These are phyloP conservation scores for Chlorencoelia australis DNA, from an alignment of 2,329 filamentous ascomycete species.

Conservation along the genomic window DNA sequence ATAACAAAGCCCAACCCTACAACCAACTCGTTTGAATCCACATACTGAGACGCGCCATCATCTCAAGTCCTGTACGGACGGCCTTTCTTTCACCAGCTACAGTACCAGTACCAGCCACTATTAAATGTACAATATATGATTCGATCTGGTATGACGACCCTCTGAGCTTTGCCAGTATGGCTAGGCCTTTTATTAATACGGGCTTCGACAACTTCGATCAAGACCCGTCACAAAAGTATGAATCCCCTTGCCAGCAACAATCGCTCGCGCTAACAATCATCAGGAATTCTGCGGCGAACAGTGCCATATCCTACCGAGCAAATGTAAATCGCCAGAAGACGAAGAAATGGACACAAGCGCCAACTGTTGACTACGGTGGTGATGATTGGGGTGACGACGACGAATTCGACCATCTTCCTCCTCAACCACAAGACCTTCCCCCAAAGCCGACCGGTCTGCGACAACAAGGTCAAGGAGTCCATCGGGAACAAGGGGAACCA, in stretches of 20 bases:
- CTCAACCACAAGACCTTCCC: slow-evolving; percentile 25
- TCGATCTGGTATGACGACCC: slow-evolving; percentile 12
- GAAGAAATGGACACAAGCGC: slow-evolving; percentile 90
- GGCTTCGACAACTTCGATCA: slow-evolving; percentile 20
- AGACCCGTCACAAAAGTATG: slow-evolving; percentile 22
- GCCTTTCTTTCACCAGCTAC: too few species aligned
- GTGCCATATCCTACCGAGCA: slow-evolving; percentile 51
- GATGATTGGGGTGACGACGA: slow-evolving; percentile 82
- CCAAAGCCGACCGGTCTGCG: slow-evolving; percentile 33
- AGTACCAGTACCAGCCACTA: too few species aligned
- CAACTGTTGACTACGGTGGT: slow-evolving; percentile 76
- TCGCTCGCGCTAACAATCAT: too few species aligned
- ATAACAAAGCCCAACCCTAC: slow-evolving; percentile 10
- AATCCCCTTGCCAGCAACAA: too few species aligned
- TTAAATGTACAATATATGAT: slow-evolving; percentile 14
- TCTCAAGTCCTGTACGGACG: too few species aligned
- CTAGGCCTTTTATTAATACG: slow-evolving; percentile 23
- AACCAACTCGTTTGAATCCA: too few species aligned
- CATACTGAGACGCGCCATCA: too few species aligned
- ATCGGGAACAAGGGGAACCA: slow-evolving; percentile 9
- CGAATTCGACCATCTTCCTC: slow-evolving; percentile 42
- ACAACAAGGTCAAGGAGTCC: slow-evolving; percentile 30
- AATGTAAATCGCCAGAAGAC: slow-evolving; percentile 87
- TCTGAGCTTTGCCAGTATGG: slow-evolving; percentile 20
- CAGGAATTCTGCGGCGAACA: too few species aligned